phyloP scores from a whole-genome alignment of 768 basidiomycete genomes.

The Amyloporia xantha region DNA sequence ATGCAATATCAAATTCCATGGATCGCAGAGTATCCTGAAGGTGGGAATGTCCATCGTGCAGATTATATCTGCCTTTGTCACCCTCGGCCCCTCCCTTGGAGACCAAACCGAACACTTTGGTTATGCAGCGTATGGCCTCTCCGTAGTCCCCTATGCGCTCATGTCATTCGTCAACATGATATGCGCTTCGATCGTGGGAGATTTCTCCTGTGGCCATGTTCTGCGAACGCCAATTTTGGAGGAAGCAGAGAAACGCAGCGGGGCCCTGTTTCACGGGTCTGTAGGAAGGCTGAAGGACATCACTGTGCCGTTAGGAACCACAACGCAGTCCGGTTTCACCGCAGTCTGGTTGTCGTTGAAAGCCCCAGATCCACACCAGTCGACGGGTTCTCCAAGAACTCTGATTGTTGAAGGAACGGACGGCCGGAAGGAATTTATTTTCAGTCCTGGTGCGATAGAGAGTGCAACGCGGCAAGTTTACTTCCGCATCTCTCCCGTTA shows the following conservation, averaged over 20 bases:
- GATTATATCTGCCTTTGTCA: background rate
- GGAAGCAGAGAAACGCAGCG: background rate
- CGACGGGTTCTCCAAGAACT: background rate
- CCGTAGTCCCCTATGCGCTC: slow-evolving; percentile 3
- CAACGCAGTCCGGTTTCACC: background rate
- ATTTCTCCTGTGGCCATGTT: background rate
- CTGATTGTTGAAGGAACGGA: background rate
- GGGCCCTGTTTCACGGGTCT: background rate
- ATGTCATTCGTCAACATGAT: slow-evolving; percentile 3
- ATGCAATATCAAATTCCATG: background rate
- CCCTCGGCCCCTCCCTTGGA: background rate
- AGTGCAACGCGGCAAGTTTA: background rate
- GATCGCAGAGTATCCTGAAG: background rate
- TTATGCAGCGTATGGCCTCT: background rate
- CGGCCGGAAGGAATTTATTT: background rate
- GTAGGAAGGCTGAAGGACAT: background rate
- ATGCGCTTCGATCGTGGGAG: background rate
- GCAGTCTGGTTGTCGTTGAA: background rate
- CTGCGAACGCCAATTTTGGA: background rate
- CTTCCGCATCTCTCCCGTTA: background rate
- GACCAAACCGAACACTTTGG: background rate
- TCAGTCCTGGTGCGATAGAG: background rate
- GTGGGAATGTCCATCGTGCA: background rate
- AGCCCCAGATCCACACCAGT: background rate
- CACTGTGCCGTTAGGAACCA: background rate